Evolutionary conservation across 192 early-diverging fungal species (phyloP).

Genomic region (Backusella luteola): DNA sequence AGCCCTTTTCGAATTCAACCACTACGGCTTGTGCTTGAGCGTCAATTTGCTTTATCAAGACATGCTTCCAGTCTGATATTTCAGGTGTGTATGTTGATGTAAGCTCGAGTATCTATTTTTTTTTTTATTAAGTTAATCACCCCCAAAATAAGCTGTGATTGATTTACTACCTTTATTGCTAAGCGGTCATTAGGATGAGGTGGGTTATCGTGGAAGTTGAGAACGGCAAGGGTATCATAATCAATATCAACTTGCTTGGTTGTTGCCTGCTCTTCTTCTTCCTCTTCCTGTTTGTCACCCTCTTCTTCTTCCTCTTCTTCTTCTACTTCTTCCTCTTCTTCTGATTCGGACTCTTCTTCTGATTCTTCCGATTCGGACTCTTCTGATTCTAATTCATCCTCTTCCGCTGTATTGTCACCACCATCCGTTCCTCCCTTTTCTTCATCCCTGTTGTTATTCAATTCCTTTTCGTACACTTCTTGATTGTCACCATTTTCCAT

Average conservation of each 20-base stretch:
- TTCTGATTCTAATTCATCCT: not conserved
- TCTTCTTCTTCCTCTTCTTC: not conserved
- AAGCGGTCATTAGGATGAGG: not conserved
- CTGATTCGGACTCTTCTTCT: not conserved
- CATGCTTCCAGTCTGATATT: conserved; percentile 11
- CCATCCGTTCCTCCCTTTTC: not conserved
- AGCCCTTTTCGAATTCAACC: not conserved
- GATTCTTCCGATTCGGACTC: not conserved
- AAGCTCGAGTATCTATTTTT: conserved; percentile 4
- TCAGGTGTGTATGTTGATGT: conserved; percentile 11
- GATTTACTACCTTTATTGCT: conserved; percentile 4
- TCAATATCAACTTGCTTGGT: not conserved
- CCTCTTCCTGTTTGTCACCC: not conserved
- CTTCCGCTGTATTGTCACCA: not conserved
- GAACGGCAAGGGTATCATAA: not conserved
- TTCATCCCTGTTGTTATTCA: not conserved
- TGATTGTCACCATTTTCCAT: not conserved
- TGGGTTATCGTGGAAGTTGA: not conserved
- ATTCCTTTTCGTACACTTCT: not conserved
- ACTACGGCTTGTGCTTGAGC: not conserved
- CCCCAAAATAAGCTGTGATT: not conserved
- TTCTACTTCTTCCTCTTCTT: not conserved
- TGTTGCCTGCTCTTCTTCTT: not conserved
- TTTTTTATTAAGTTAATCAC: not conserved
- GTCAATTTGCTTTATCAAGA: not conserved